Percentiles rank a stretch among this genome's conserved stretches.
These are phyloP conservation scores for Rhodotorula paludigena DNA, from an alignment of 768 basidiomycete genomes.

Conservation along the genomic window DNA sequence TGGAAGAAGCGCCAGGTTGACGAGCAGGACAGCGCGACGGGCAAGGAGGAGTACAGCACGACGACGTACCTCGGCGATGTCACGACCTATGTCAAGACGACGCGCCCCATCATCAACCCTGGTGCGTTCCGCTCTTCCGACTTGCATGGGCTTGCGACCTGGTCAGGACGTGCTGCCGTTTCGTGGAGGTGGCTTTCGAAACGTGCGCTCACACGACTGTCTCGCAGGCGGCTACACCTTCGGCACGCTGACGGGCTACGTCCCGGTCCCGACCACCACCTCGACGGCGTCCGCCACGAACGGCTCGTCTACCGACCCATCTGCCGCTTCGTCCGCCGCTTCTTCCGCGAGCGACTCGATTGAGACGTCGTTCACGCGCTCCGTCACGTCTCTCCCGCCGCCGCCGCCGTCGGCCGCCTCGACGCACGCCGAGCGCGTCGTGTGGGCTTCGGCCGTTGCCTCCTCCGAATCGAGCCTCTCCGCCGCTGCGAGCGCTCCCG, in stretches of 20 bases:
- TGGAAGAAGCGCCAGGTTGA: slow-evolving; percentile 10
- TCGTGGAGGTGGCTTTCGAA: too few species aligned
- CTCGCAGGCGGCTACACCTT: slow-evolving; percentile 23
- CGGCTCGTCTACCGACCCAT: background rate
- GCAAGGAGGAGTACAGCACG: slow-evolving; percentile 9
- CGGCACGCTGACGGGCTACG: slow-evolving; percentile 26
- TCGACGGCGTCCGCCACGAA: background rate
- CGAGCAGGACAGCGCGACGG: background rate
- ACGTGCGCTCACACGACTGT: too few species aligned
- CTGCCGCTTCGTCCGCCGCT: background rate
- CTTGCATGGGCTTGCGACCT: too few species aligned
- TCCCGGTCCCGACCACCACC: slow-evolving; percentile 7
- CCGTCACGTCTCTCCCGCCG: background rate
- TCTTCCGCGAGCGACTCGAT: background rate
- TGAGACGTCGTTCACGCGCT: background rate
- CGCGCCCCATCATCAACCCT: slow-evolving; percentile 31
- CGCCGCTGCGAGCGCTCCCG: background rate
- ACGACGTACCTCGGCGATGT: background rate
- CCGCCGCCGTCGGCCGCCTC: background rate
- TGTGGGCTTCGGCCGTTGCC: background rate
- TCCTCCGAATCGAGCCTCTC: too few species aligned
- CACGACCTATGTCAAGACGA: slow-evolving; percentile 31
- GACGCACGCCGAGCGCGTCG: too few species aligned
- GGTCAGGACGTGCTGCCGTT: too few species aligned
- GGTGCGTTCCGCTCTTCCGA: background rate